Evolutionary conservation across 306 rosid genomes (phyloP).

Genomic region (Medicago lupulina): DNA sequence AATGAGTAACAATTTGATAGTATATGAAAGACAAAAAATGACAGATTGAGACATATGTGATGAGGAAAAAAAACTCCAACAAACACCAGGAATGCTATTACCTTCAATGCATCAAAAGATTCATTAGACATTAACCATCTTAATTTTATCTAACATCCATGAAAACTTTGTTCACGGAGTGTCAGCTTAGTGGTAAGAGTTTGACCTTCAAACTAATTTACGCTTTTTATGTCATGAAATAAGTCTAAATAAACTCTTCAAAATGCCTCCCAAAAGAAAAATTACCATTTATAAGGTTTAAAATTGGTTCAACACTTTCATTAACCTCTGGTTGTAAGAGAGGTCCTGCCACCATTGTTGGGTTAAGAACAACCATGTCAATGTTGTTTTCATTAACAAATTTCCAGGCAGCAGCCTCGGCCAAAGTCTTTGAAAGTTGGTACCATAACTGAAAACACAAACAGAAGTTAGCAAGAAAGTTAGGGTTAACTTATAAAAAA

Average conservation of each 20-base stretch:
- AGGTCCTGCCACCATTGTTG: constrained; percentile 80
- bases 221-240: too few relatives aligned
- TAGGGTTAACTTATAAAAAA: background rate
- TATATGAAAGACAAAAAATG: background rate
- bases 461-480: constrained; percentile 16
- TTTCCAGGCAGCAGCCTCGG: constrained; percentile 92
- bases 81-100: too few relatives aligned
- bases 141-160: background rate
- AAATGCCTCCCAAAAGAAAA: too few relatives aligned
- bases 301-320: constrained; percentile 60
- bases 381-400: constrained; percentile 71
- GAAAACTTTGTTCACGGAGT: background rate
- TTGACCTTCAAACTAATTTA: too few relatives aligned
- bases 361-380: constrained; percentile 76
- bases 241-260: too few relatives aligned
- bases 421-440: constrained; percentile 77
- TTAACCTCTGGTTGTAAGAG: constrained; percentile 80
- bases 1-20: background rate
- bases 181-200: too few relatives aligned
- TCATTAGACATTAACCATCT: background rate
- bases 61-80: background rate
- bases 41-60: background rate
- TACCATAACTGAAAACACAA: constrained; percentile 70
- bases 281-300: constrained; percentile 67
- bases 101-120: background rate